Evolutionary conservation across 805 yeast species (phyloP), one percentile per base, ranked within the genome.

Genomic region (Candida multigemmis): DNA sequence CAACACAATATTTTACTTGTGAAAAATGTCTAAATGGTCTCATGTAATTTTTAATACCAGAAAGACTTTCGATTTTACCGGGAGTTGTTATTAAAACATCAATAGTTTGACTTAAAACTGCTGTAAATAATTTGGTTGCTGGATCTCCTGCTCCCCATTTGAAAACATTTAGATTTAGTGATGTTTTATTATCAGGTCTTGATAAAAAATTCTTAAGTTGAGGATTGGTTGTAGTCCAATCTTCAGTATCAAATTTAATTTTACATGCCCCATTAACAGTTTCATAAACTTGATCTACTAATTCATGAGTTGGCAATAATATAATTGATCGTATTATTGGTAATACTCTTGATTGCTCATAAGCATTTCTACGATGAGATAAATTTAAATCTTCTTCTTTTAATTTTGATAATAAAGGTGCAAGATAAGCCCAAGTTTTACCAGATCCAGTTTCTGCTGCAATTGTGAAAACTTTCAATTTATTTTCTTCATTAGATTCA

Each of bases 361-460:
- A 58, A 15, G 30, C 33, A 3, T 15, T 36, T 16, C 21, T 29
- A 8, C 42, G 38, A 12, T 38, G 36, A 34, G 43, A 56, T 2
- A 41, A 24, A 6, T 40, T 41, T 8, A 50, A 32, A 31, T 77
- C 76, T 26, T 69, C 73, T 32, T 77, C 75, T 33, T 74, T 70
- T 36, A 87, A 51, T 36, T 71, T 73, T 25, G 84, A 79, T 20
- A 87, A 36, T 19, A 89, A 36, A 0, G 95, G 87, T 0, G 81
- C 74, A 34, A 91, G 46, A 44, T 87, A 89, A 0, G 96, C 86
- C 76, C 94, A 75, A 0, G 98, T 89, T 47, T 89, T 89, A 6
- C 98, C 98, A 0, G 94, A 80, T 0, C 98, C 98, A 0, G 98
- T 89, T 48, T 91, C 97, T 3, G 96, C 95, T 1, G 97, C 96